Evolutionary conservation across 345 rosid genomes (phyloP), one percentile per base, ranked within the genome.

Genomic region (Salix exigua): DNA sequence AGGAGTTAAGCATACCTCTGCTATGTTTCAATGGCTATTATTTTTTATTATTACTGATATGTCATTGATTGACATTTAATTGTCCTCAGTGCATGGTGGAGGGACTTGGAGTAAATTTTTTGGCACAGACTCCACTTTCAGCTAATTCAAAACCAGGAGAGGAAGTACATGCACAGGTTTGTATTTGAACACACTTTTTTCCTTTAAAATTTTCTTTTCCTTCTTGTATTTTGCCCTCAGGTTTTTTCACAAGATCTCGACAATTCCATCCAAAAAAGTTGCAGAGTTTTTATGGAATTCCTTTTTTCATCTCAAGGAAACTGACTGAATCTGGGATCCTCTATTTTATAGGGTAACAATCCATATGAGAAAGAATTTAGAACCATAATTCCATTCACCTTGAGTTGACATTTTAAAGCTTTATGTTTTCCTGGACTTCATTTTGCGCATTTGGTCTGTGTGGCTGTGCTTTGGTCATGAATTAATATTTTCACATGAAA

Each of bases 161-260:
- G 76, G 98, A 94, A 85, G 81, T 96, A 35, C 88, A 88, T 80
- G 98, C 87, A 40, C 89, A 94, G 99, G 99, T 96, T 73, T 72
- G 81, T 66, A 46, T 68, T 78, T 76, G n/a, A 60, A 58, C 48
- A 55, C 68, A 1, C 23, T 72, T 48, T 4, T 18, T 33, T 72
- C 17, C 30, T 67, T 55, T 35, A 42, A 23, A 28, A 17, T n/a
- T 62, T 72, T 62, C 64, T 21, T 53, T 38, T 60, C 42, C 21
- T 28, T 46, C 17, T 25, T 48, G 8, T 0, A 60, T 31, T 23
- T 58, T 58, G 26, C 62, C 23, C 28, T 58, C 8, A 3, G 23
- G 25, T 58, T 58, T 40, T n/a, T n/a, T 58, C 63, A 4, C 63
- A n/a, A n/a, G 28, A 58, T 58, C 42, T 60, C 58, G 51, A 28